Conservation (phyloP, 2,329 filamentous ascomycete species). For the Apiospora pterosperma region DNA sequence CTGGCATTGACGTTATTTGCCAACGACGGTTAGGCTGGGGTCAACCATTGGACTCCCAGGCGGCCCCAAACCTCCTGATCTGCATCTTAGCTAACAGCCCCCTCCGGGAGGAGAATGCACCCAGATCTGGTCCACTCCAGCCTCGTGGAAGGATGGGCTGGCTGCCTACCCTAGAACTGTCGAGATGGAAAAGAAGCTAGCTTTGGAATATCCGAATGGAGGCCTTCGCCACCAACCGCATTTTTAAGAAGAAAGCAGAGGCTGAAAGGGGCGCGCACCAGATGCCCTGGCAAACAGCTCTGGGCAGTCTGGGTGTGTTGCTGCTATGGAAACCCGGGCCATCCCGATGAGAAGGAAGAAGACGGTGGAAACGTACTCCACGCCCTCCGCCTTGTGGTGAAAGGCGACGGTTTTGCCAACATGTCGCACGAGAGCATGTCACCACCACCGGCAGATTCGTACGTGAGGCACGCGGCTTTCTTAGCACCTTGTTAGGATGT, state of each 20-base stretch:
- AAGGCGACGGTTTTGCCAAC: slow-evolving; percentile 31
- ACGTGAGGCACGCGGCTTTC: slow-evolving; percentile 41
- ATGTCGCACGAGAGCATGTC: slow-evolving; percentile 19
- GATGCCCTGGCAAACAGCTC: slow-evolving; percentile 49
- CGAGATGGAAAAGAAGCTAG: background rate
- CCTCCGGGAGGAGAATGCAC: slow-evolving; percentile 12
- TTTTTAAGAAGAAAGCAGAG: slow-evolving; percentile 9
- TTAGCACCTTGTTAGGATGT: no score
- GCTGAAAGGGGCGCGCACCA: slow-evolving; percentile 68
- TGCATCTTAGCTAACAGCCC: slow-evolving; percentile 10
- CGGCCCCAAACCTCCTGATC: slow-evolving; percentile 6
- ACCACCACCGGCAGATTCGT: background rate
- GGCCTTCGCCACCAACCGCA: slow-evolving; percentile 56
- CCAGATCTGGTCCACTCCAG: slow-evolving; percentile 11
- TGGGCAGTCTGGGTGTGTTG: slow-evolving; percentile 73
- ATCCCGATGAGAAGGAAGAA: slow-evolving; percentile 38
- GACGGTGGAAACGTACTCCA: slow-evolving; percentile 62
- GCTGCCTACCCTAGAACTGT: slow-evolving; percentile 59
- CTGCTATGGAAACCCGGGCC: slow-evolving; percentile 48
- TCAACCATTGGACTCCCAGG: slow-evolving; percentile 1
- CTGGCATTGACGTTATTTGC: background rate
- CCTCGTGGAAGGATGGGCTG: slow-evolving; percentile 55
- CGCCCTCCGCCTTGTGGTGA: slow-evolving; percentile 66
- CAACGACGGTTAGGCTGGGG: background rate
- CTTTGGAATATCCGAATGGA: slow-evolving; percentile 81